Evolutionary conservation across 805 yeast species (phyloP), one percentile per base, ranked within the genome.

Genomic region (Ogataea zsoltii): DNA sequence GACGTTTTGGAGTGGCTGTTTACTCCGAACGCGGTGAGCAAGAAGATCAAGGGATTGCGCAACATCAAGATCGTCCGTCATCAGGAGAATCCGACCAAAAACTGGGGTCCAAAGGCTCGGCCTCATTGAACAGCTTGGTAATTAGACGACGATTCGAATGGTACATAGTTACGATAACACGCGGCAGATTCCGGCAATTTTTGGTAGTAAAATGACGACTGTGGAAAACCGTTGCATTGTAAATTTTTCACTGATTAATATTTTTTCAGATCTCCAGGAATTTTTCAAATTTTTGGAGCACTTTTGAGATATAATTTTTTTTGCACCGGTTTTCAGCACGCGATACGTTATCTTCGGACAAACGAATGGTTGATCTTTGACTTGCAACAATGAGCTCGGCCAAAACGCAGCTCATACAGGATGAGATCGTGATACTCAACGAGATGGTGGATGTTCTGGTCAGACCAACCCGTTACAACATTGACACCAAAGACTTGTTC

Each of bases 31-130:
- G 77, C 76, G 42, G 67, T 78, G 39, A 79, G 90, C 48, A 74
- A 70, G 15, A 74, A 70, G 39, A 68, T 90, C 44, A 80, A 80
- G 55, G 71, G 67, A 44, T 69, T 88, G 43, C 76, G 97, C 58
- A 82, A 79, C 51, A 75, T 88, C 47, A 89, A 89, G 66, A 79
- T 92, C 61, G 89, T 89, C 12, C 75, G 97, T 57, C 92, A 77
- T 66, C 99, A 91, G 63, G 90, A 83, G 60, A 92, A 91, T 60
- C 99, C 99, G 13, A 78, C 89, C 1, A 88, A 87, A 62, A 84
- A 88, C 63, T 94, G 99, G 99, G 99, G 99, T 1, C 99, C 98
- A 30, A 88, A 86, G 69, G 54, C 57, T 2, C 82, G 85, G 59
- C 95, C 96, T 16, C 66, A 66, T 35, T 61, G 50, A 33, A 38